phyloP scores from a whole-genome alignment of 1,284 basidiomycete genomes.

The Irpex sp. region DNA sequence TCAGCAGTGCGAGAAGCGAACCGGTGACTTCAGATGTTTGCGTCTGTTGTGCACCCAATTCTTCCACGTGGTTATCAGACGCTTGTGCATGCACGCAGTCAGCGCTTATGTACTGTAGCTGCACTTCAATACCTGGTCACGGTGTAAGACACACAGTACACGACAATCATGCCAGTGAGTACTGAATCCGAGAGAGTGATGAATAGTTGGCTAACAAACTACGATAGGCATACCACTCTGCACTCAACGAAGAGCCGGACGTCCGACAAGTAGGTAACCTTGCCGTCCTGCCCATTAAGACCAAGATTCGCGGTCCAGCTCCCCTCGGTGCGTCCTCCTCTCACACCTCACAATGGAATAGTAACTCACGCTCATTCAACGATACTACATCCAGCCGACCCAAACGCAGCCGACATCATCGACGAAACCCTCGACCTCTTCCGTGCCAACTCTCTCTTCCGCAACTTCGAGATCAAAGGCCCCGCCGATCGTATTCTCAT shows the following conservation, averaged over 20 bases:
- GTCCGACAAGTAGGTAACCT: constrained; percentile 86
- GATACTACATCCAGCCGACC: constrained; percentile 51
- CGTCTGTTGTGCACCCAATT: constrained; percentile 1
- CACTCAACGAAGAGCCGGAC: constrained; percentile 85
- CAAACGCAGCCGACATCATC: constrained; percentile 81
- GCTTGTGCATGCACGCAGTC: background rate
- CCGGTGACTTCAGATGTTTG: constrained; percentile 14
- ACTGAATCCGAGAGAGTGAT: background rate
- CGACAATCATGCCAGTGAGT: constrained; percentile 53
- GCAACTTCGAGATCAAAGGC: constrained; percentile 99
- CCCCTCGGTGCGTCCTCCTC: constrained; percentile 57
- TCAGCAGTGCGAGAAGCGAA: background rate
- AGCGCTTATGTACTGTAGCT: background rate
- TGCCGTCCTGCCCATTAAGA: constrained; percentile 86
- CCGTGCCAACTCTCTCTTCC: constrained; percentile 97
- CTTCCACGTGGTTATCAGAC: background rate
- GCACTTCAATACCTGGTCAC: constrained; percentile 1
- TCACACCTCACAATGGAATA: background rate
- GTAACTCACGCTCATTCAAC: background rate
- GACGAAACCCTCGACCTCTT: constrained; percentile 97
- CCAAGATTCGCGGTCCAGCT: constrained; percentile 88
- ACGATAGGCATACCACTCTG: constrained; percentile 89
- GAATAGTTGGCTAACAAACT: background rate
- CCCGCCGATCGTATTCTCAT: constrained; percentile 95
- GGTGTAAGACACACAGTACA: background rate